A percentile compares a stretch with the other conserved stretches of the same genome.
Evolutionary conservation across 768 basidiomycete species (phyloP).

Genomic region (Tricholoma hemisulphureum): DNA sequence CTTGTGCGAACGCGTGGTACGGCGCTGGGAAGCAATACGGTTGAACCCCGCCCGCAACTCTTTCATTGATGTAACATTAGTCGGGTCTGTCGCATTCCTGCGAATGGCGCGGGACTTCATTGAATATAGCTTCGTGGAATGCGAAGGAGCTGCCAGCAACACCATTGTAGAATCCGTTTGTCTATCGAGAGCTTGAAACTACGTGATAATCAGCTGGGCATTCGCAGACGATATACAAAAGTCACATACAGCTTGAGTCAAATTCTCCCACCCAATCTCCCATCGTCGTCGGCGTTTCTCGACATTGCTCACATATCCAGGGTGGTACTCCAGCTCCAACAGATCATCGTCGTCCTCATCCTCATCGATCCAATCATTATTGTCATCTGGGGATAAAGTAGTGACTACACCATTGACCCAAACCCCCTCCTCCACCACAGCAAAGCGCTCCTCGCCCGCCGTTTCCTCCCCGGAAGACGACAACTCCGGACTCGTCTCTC

Average conservation of each 20-base stretch:
- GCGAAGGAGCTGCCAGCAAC: slow-evolving; percentile 71
- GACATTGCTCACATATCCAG: slow-evolving; percentile 60
- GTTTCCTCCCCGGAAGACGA: slow-evolving; percentile 78
- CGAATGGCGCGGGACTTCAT: slow-evolving; percentile 70
- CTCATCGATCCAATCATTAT: slow-evolving; percentile 70
- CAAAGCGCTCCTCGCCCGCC: slow-evolving; percentile 58
- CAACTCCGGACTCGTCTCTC: slow-evolving; percentile 78
- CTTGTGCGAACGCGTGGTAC: slow-evolving; percentile 41
- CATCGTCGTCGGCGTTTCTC: slow-evolving; percentile 70
- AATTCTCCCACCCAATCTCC: slow-evolving; percentile 73
- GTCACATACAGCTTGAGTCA: slow-evolving; percentile 64
- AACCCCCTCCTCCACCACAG: slow-evolving; percentile 38
- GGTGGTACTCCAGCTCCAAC: slow-evolving; percentile 75
- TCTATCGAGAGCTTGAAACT: slow-evolving; percentile 79
- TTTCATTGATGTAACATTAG: slow-evolving; percentile 47
- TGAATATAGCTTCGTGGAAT: slow-evolving; percentile 62
- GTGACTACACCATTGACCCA: slow-evolving; percentile 32
- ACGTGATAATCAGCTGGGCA: background rate
- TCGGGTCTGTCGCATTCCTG: slow-evolving; percentile 47
- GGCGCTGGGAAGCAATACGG: slow-evolving; percentile 56
- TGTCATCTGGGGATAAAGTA: slow-evolving; percentile 36
- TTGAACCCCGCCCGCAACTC: slow-evolving; percentile 58
- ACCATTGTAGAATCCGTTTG: slow-evolving; percentile 81
- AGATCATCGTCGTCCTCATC: slow-evolving; percentile 72
- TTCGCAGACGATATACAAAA: background rate